Percentiles rank a stretch among this genome's conserved stretches.
Evolutionary conservation across 257 asterid species (phyloP).

Genomic region (Solanum bulbocastanum): DNA sequence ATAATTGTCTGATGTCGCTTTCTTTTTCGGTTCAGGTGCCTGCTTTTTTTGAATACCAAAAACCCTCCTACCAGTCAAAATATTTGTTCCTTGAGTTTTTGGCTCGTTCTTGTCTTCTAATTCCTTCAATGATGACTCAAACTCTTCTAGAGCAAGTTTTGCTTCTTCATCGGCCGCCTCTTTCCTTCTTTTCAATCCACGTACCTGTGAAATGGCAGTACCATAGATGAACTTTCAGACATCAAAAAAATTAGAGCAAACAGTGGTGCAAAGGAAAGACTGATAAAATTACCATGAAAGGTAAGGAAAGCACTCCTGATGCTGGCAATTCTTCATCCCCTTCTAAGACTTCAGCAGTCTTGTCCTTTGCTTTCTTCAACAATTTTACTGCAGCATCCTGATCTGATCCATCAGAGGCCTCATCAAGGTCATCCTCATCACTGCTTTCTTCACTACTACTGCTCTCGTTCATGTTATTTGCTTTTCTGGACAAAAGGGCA

Average conservation of each 20-base stretch:
- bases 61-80: conserved; percentile 59
- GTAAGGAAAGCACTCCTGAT: conserved; percentile 79
- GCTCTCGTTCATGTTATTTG: conserved; percentile 57
- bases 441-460: conserved; percentile 81
- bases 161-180: conserved; percentile 82
- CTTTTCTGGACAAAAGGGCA: conserved; percentile 73
- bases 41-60: conserved; percentile 61
- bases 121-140: conserved; percentile 56
- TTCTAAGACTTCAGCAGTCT: conserved; percentile 49
- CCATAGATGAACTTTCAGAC: neutral
- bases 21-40: conserved; percentile 28
- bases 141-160: conserved; percentile 62
- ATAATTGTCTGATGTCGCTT: conserved; percentile 36
- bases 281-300: conserved; percentile 69
- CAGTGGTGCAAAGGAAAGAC: neutral
- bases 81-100: conserved; percentile 16
- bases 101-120: conserved; percentile 32
- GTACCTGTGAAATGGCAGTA: conserved; percentile 29
- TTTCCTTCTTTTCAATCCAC: conserved; percentile 58
- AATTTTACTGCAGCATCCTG: conserved; percentile 33
- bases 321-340: conserved; percentile 63
- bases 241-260: neutral
- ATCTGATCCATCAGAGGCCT: conserved; percentile 40
- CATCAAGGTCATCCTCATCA: conserved; percentile 57
- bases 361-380: conserved; percentile 63